Base-by-base conservation (phyloP, 2,329 filamentous ascomycete species). In the Calonectria hawksworthii region DNA sequence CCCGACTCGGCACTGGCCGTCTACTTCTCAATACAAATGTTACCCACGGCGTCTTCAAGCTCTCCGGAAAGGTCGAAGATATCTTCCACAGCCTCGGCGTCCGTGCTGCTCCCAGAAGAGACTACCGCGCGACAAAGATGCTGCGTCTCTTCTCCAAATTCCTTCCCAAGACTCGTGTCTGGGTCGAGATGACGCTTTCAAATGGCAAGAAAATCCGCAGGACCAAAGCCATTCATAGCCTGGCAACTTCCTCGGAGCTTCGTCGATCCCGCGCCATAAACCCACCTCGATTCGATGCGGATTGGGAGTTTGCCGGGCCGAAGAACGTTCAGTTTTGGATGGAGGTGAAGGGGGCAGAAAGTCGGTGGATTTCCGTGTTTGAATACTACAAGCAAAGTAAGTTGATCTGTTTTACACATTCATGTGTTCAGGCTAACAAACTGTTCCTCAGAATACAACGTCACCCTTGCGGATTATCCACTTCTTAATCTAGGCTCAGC, bases 401-500 rank as follows among this genome's bases (percentile, higher is more conserved):
- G 86, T 54, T 18, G 3, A 34, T 14, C 16, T 26, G 14, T 21
- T 34, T 59, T 47, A 34, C 5, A 13, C 11, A 6, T n/a, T 13
- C 26, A 8, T 26, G n/a, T 11, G n/a, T 21, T 8, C 8, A 73
- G 38, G 38, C 76, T 79, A 71, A 79, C 65, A 10, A 38, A 44
- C 8, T 2, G 9, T 21, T 14, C 26, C 23, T 41, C 38, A 87
- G 85, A 84, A 65, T 89, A 88, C 51, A 76, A 77, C 0, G 69
- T 84, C 1, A 80, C 59, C 0, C 74, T 86, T 1, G 74, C 87
- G 18, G 79, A 86, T 2, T 83, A 89, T 6, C 93, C 94, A 0
- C 87, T 95, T 1, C 83, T 96, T 76, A 95, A 96, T 80, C 87
- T 93, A 14, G 94, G 94, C 2, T 91, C 84, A 14, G 79, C 81